These are phyloP conservation scores for Coprinopsis marcescibilis DNA, from an alignment of 768 basidiomycete genomes.

Conservation along the genomic window DNA sequence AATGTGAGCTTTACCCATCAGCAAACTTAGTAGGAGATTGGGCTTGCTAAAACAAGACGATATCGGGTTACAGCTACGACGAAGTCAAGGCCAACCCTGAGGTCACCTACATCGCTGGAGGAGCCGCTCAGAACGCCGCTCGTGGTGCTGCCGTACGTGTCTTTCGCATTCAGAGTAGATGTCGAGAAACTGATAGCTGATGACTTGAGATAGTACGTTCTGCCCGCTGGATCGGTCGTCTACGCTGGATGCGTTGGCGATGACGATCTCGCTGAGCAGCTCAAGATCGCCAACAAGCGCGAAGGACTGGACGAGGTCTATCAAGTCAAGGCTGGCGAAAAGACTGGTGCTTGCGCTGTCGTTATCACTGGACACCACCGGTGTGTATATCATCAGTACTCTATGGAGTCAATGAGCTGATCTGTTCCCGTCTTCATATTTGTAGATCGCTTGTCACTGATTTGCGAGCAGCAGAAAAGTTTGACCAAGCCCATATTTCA, in stretches of 20 bases:
- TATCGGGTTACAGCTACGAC: conserved; percentile 61
- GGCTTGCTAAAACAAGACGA: not conserved
- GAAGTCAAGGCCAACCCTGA: conserved; percentile 73
- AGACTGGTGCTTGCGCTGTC: conserved; percentile 96
- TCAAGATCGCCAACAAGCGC: conserved; percentile 83
- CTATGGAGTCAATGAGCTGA: conserved; percentile 1
- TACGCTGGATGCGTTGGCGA: conserved; percentile 94
- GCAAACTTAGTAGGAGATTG: no score
- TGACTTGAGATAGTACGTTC: conserved; percentile 64
- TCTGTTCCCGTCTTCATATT: not conserved
- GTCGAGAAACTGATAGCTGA: not conserved
- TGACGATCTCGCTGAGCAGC: conserved; percentile 85
- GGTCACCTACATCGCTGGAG: conserved; percentile 91
- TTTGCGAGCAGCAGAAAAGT: conserved; percentile 86
- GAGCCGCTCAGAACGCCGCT: conserved; percentile 94
- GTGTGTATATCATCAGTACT: conserved; percentile 32
- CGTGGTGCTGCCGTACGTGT: conserved; percentile 86
- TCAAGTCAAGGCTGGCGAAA: conserved; percentile 77
- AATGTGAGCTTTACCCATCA: conserved; percentile 50
- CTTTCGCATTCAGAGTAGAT: not conserved
- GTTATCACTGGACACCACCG: conserved; percentile 90
- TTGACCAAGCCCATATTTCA: conserved; percentile 73
- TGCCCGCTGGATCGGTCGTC: conserved; percentile 83
- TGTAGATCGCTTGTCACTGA: conserved; percentile 87
- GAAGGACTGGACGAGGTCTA: conserved; percentile 89